A percentile compares a stretch with the other conserved stretches of the same genome.
Evolutionary conservation across 495 filamentous ascomycete species (phyloP).

Genomic region (Penicillium canescens): DNA sequence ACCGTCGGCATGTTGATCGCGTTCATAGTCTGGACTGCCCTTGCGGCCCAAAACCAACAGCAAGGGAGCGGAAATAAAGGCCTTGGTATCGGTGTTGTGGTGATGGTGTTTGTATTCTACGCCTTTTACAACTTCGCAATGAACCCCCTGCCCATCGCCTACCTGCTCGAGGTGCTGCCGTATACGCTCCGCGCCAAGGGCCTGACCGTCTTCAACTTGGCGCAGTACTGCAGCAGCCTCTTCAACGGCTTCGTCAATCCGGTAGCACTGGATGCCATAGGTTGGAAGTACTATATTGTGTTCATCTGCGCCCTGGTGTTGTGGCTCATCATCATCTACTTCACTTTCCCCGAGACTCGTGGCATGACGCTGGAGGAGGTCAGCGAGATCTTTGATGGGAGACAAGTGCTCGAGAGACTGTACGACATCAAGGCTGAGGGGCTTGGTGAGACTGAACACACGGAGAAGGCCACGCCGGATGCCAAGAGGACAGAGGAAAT

Average conservation of each 20-base stretch:
- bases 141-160: too few species aligned
- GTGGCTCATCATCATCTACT: conserved; percentile 60
- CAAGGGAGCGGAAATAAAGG: conserved; percentile 47
- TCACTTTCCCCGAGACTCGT: conserved; percentile 66
- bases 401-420: too few species aligned
- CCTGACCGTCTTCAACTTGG: conserved; percentile 64
- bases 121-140: conserved; percentile 61
- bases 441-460: too few species aligned
- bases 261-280: conserved; percentile 54
- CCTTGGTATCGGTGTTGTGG: conserved; percentile 50
- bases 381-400: conserved; percentile 60
- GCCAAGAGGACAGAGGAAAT: too few species aligned
- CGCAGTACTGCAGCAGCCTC: conserved; percentile 52
- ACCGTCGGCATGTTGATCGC: conserved; percentile 58
- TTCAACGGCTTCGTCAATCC: conserved; percentile 61
- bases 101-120: conserved; percentile 63
- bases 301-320: conserved; percentile 62
- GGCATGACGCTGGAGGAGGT: conserved; percentile 67
- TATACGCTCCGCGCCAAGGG: conserved; percentile 71
- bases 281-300: conserved; percentile 63
- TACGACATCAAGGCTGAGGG: too few species aligned
- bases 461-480: too few species aligned
- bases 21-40: conserved; percentile 59
- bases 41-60: conserved; percentile 54
- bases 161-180: conserved; percentile 65